These are phyloP conservation scores for Fusarium sp. DNA, from an alignment of 2,329 filamentous ascomycete species.

Conservation along the genomic window DNA sequence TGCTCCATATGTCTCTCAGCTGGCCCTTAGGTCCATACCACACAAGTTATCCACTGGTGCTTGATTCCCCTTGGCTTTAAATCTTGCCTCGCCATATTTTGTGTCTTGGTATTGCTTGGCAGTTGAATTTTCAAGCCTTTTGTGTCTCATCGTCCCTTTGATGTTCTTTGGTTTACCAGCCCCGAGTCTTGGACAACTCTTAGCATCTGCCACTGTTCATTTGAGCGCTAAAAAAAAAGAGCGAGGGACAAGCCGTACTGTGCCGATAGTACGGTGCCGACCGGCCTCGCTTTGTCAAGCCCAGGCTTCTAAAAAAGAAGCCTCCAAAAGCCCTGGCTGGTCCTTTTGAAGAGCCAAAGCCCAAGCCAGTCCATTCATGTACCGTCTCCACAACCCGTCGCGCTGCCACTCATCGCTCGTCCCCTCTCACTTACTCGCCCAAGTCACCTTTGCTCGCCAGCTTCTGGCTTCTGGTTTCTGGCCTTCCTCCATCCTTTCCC, in stretches of 20 bases:
- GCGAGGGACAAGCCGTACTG: constrained; percentile 32
- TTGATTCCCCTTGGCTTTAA: constrained; percentile 36
- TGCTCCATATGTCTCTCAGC: constrained; percentile 1
- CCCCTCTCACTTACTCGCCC: constrained; percentile 28
- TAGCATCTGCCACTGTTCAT: constrained; percentile 28
- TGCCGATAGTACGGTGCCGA: constrained; percentile 34
- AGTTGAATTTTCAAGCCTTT: constrained; percentile 20
- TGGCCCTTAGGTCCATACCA: constrained; percentile 4
- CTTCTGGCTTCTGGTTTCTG: constrained; percentile 6
- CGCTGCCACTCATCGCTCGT: constrained; percentile 23
- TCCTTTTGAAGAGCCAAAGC: constrained; percentile 40
- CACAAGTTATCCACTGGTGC: constrained; percentile 24
- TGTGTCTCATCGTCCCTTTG: constrained; percentile 38
- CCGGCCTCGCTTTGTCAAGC: background rate
- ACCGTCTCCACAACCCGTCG: constrained; percentile 34
- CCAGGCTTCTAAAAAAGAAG: constrained; percentile 7
- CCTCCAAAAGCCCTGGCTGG: constrained; percentile 36
- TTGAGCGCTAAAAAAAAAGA: constrained; percentile 3
- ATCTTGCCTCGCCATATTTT: constrained; percentile 40
- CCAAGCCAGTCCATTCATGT: constrained; percentile 15
- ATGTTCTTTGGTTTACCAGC: constrained; percentile 16
- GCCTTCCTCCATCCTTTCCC: constrained; percentile 20
- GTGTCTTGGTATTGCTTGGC: constrained; percentile 41
- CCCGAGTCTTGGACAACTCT: constrained; percentile 27
- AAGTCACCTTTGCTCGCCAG: constrained; percentile 29